A percentile compares a stretch with the other conserved stretches of the same genome.
phyloP scores from a whole-genome alignment of 306 rosid species.

The Rosa rugosa region DNA sequence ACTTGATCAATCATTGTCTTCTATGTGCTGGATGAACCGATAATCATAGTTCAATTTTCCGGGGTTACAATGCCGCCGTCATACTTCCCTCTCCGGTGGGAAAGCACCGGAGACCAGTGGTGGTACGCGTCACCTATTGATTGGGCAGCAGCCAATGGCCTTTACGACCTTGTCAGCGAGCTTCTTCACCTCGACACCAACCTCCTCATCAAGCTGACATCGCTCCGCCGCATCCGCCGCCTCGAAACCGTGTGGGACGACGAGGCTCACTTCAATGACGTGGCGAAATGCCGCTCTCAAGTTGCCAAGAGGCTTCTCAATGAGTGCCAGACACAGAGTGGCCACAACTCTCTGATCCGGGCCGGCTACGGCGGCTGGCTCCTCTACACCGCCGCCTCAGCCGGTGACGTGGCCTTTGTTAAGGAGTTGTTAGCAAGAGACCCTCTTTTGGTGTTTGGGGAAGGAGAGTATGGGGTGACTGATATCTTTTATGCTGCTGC shows the following conservation, averaged over 20 bases:
- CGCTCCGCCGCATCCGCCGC: conserved; percentile 87
- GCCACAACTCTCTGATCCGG: conserved; percentile 60
- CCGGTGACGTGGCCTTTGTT: conserved; percentile 74
- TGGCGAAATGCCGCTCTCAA: conserved; percentile 64
- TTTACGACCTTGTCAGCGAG: conserved; percentile 75
- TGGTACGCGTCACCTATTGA: conserved; percentile 96
- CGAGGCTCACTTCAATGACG: conserved; percentile 52
- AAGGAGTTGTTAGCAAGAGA: conserved; percentile 53
- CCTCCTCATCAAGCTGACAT: conserved; percentile 83
- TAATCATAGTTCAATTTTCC: not conserved
- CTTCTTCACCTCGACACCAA: conserved; percentile 87
- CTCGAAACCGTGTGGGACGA: conserved; percentile 95
- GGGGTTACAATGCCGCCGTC: conserved; percentile 44
- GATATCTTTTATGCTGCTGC: conserved; percentile 84
- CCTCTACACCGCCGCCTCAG: conserved; percentile 89
- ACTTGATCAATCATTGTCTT: too few relatives aligned
- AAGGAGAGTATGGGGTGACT: conserved; percentile 89
- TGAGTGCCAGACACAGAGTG: conserved; percentile 50
- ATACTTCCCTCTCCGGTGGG: conserved; percentile 86
- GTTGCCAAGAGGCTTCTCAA: conserved; percentile 64
- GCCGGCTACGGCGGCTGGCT: conserved; percentile 99
- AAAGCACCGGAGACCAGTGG: conserved; percentile 91
- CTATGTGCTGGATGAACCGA: not conserved
- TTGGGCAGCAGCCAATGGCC: conserved; percentile 89
- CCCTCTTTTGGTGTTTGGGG: conserved; percentile 73